Base-by-base conservation (phyloP, 2,329 filamentous ascomycete genomes). In the Aspergillus viridinutans region DNA sequence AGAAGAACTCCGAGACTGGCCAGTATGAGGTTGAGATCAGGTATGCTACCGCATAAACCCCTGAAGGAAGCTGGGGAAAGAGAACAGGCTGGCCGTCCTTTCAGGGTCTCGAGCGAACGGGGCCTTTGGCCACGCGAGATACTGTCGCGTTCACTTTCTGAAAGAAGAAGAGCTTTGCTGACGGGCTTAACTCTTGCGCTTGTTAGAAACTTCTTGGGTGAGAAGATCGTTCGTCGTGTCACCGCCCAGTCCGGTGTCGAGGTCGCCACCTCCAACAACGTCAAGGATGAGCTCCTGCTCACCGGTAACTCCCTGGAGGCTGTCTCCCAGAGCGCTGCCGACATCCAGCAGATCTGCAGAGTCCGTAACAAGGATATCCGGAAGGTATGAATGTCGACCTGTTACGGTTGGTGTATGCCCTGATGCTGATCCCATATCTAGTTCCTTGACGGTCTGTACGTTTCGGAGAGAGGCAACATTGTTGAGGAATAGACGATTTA, bases 321-420 rank as follows among this genome's bases (percentile, higher is more conserved):
- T 77, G 94, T 99, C 68, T 99, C 94, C 74, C 94, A 99, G 85
- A 92, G 88, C 76, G 94, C 94, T 69, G 94, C 94, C 81, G 94
- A 99, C 80, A 97, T 99, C 80, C 94, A 99, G 86, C 94, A 99
- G 83, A 92, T 94, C 82, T 99, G 94, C 92, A 87, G 87, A 83
- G 94, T 99, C 81, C 88, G 92, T 81, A 99, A 99, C 90, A 99
- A 99, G 92, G 94, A 99, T 96, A 99, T 99, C 85, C 92, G 95
- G 84, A 97, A 97, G 90, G 89, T 92, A 76, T 69, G 81, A 69
- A 26, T 17, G 10, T 45, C 14, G 21, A 14, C 32, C 32, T 38
- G 20, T 50, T 65, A 17, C 48, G 9, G 28, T 21, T 2, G 17
- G 20, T 25, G 4, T 9, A 6, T 12, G 8, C 20, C 20, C 23